phyloP scores from a whole-genome alignment of 257 asterid species.

The Forsythia suspensa region DNA sequence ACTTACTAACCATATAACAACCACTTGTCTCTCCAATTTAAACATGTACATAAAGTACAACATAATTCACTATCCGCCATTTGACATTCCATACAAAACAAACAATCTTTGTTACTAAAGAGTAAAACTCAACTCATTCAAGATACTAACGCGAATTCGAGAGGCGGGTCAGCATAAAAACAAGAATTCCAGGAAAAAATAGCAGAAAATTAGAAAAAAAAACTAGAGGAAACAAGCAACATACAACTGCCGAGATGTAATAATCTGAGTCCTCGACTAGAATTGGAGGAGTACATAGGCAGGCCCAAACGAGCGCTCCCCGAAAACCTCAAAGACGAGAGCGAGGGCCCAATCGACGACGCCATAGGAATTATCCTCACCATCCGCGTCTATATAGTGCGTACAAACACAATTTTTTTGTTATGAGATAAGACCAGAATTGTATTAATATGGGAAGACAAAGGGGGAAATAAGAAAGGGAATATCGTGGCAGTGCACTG shows the following conservation, averaged over 20 bases:
- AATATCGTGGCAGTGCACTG: not conserved
- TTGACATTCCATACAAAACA: not conserved
- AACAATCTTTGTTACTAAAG: not conserved
- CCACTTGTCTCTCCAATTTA: not conserved
- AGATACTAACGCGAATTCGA: not conserved
- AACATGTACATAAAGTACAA: not conserved
- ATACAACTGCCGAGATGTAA: constrained; percentile 55
- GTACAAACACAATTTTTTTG: not conserved
- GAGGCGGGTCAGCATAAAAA: not conserved
- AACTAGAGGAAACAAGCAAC: not conserved
- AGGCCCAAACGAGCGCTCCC: constrained; percentile 42
- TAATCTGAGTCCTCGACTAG: constrained; percentile 32
- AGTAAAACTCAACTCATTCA: not conserved
- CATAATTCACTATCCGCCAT: not conserved
- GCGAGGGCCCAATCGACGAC: constrained; percentile 75
- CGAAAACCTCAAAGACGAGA: constrained; percentile 57
- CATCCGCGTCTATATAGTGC: constrained; percentile 25
- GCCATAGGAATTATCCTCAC: constrained; percentile 89
- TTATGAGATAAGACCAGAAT: not conserved
- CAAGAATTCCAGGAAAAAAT: not conserved
- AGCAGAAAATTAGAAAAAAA: not conserved
- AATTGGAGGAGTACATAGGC: constrained; percentile 32
- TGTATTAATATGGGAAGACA: not conserved
- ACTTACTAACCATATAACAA: not conserved
- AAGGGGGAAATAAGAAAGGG: not conserved